phyloP scores from a whole-genome alignment of 768 basidiomycete genomes.

The Lentinula lateritia region DNA sequence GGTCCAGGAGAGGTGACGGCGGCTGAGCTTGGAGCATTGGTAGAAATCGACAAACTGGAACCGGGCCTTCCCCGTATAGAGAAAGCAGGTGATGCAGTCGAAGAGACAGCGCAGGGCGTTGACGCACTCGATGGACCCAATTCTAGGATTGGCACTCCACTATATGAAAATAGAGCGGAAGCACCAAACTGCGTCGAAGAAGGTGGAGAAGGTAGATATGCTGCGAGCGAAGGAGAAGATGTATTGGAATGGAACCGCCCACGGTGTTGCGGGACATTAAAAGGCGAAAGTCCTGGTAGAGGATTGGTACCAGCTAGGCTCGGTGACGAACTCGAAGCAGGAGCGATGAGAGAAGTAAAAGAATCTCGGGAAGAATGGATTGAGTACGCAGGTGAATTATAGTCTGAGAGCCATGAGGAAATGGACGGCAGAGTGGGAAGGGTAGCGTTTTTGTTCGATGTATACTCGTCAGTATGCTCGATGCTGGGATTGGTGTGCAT shows the following conservation, averaged over 20 bases:
- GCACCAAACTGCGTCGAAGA: constrained; percentile 47
- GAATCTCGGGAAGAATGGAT: constrained; percentile 9
- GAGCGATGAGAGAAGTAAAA: constrained; percentile 15
- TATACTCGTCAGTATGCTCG: constrained; percentile 8
- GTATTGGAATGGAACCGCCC: not conserved
- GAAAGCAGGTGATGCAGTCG: constrained; percentile 6
- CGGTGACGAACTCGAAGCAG: constrained; percentile 22
- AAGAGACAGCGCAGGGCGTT: not conserved
- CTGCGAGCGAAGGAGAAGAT: constrained; percentile 12
- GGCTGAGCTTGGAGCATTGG: not conserved
- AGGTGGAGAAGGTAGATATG: constrained; percentile 52
- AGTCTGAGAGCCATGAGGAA: constrained; percentile 56
- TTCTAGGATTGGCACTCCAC: constrained; percentile 35
- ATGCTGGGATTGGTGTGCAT: not conserved
- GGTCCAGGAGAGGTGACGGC: constrained; percentile 8
- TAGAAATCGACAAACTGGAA: not conserved
- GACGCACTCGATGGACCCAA: constrained; percentile 21
- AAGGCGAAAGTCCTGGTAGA: constrained; percentile 7
- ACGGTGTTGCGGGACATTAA: not conserved
- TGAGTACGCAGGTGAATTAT: constrained; percentile 28
- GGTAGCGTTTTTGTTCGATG: not conserved
- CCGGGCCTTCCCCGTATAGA: not conserved
- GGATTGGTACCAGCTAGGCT: not conserved
- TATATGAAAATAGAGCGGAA: constrained; percentile 18
- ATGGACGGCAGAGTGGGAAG: constrained; percentile 51